Percentiles rank a stretch among this genome's conserved stretches.
Evolutionary conservation across 1,284 basidiomycete genomes (phyloP).

Genomic region (Hypsizygus ulmarius): DNA sequence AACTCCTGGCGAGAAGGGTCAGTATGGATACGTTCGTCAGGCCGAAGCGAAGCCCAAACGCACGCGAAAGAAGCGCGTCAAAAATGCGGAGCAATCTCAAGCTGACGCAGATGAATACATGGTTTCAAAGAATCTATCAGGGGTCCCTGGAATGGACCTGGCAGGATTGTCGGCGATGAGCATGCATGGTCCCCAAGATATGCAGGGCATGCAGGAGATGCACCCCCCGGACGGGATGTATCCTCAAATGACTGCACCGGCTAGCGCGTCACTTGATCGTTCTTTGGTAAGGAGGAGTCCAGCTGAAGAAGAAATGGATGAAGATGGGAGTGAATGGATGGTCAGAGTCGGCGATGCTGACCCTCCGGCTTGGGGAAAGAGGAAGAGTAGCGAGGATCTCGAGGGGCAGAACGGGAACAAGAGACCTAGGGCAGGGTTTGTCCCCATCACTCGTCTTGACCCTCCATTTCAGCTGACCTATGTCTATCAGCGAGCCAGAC

Average conservation of each 20-base stretch:
- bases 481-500: slow-evolving; percentile 4
- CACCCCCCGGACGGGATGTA: slow-evolving; percentile 15
- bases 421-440: slow-evolving; percentile 31
- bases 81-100: slow-evolving; percentile 27
- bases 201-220: slow-evolving; percentile 8
- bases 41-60: slow-evolving; percentile 64
- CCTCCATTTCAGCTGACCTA: slow-evolving; percentile 7
- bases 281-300: slow-evolving; percentile 31
- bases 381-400: slow-evolving; percentile 44
- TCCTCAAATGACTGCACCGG: slow-evolving; percentile 16
- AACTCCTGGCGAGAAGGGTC: slow-evolving; percentile 65
- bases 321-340: slow-evolving; percentile 60
- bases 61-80: slow-evolving; percentile 46
- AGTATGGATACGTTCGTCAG: slow-evolving; percentile 73
- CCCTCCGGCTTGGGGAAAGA: slow-evolving; percentile 67
- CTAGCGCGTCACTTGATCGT: slow-evolving; percentile 17
- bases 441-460: slow-evolving; percentile 1
- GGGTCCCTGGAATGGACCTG: slow-evolving; percentile 21
- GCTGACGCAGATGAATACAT: slow-evolving; percentile 21
- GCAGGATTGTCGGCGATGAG: slow-evolving; percentile 10
- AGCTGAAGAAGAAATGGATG: slow-evolving; percentile 57
- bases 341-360: slow-evolving; percentile 59
- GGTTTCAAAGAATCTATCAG: slow-evolving; percentile 16
- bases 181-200: slow-evolving; percentile 11
- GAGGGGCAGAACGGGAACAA: slow-evolving; percentile 28